Percentiles rank a stretch among this genome's conserved stretches.
Conservation (phyloP, 176 grass and related monocot species). For the Musa troglodytarum region DNA sequence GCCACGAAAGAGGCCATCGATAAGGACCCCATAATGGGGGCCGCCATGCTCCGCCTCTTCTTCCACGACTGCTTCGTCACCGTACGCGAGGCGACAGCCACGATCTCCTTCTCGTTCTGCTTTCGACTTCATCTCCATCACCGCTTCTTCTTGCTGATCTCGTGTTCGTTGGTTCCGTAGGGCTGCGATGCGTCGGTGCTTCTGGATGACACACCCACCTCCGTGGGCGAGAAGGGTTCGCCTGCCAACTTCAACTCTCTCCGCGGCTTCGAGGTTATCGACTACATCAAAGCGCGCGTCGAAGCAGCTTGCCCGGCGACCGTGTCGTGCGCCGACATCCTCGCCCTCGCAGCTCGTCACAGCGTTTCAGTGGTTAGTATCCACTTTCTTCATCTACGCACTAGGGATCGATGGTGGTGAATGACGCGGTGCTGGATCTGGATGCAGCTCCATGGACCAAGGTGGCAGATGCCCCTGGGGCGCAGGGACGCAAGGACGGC, state of each 20-base stretch:
- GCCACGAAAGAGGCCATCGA: constrained; percentile 15
- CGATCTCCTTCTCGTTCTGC: background rate
- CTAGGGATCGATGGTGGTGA: no score
- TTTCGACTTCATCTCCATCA: background rate
- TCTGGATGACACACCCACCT: background rate
- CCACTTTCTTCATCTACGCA: no score
- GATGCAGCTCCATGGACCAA: background rate
- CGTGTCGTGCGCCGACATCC: constrained; percentile 25
- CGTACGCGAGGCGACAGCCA: constrained; percentile 31
- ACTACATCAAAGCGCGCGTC: background rate
- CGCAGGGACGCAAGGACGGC: background rate
- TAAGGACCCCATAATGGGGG: constrained; percentile 10
- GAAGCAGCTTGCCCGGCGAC: background rate
- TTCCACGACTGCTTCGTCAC: constrained; percentile 13
- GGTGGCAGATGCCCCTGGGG: background rate
- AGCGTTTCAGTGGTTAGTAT: background rate
- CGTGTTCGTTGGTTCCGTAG: background rate
- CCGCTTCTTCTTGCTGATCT: background rate
- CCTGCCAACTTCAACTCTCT: background rate
- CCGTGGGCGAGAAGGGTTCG: background rate
- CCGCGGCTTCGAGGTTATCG: background rate
- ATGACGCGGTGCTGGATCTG: background rate
- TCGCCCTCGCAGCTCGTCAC: background rate
- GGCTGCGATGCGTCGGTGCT: constrained; percentile 6
- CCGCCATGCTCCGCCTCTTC: constrained; percentile 10